phyloP scores from a whole-genome alignment of 768 basidiomycete species.

The Mycena galericulata region DNA sequence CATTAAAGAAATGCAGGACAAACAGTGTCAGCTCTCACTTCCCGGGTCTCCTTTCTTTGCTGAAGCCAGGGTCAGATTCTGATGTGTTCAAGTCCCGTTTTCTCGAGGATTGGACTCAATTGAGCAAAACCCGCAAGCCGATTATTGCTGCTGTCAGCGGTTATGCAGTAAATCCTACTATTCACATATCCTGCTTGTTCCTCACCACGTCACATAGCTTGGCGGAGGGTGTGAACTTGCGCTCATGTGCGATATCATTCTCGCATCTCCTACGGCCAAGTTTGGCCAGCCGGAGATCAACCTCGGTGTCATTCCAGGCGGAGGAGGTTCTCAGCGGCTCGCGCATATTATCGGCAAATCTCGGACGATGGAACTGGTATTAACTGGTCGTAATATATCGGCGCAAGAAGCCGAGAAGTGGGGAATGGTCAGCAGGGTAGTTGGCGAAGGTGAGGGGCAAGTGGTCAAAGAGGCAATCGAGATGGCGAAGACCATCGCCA shows the following conservation, averaged over 20 bases:
- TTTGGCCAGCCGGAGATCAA: conserved; percentile 99
- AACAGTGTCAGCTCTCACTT: conserved; percentile 70
- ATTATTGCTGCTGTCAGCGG: conserved; percentile 97
- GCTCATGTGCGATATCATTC: conserved; percentile 95
- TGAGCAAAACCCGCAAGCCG: conserved; percentile 86
- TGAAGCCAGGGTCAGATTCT: conserved; percentile 61
- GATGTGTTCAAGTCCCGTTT: conserved; percentile 91
- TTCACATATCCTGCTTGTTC: neutral
- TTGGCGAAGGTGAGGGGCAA: conserved; percentile 77
- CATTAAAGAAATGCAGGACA: conserved; percentile 99
- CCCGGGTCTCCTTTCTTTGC: neutral
- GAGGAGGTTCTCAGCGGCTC: conserved; percentile 94
- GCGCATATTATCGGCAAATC: conserved; percentile 90
- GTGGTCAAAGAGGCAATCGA: conserved; percentile 90
- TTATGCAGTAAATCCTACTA: conserved; percentile 76
- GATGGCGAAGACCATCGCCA: conserved; percentile 82
- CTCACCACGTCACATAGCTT: conserved; percentile 63
- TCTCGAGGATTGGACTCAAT: conserved; percentile 83
- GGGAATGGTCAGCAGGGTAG: conserved; percentile 90
- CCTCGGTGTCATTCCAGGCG: conserved; percentile 94
- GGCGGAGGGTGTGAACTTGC: conserved; percentile 98
- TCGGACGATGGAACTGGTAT: conserved; percentile 92
- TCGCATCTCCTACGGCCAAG: conserved; percentile 88
- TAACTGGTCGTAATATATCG: conserved; percentile 86
- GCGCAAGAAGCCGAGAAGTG: conserved; percentile 88